Base-by-base conservation (phyloP, 78 protist species). In the Emiliania huxleyi region DNA sequence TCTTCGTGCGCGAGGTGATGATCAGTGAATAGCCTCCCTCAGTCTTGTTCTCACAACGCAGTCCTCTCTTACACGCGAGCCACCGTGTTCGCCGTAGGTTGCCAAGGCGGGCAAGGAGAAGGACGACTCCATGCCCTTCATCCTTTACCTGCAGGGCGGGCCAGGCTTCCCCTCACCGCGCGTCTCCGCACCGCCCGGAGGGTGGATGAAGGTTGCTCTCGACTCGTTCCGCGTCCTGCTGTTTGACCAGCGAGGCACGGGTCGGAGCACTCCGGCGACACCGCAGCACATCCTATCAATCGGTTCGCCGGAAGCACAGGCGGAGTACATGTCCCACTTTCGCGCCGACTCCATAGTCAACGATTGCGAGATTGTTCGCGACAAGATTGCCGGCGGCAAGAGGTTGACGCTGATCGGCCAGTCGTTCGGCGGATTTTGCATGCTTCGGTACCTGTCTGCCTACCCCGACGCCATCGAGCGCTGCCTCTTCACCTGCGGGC, bases 121-220 rank as follows among this genome's bases (percentile, higher is more conserved):
- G 73, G 79, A 33, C 43, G 90, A 25, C 4, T 11, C 2, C 6
- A 8, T 88, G 52, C 91, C 91, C 4, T 12, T 11, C 48, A 37
- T 88, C 29, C 75, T 88, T 33, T 88, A 49, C 46, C 77, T 88
- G 73, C 93, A 90, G 83, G 93, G 93, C 4, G 93, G 93, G 29
- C 93, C 93, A 0, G 93, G 93, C 25, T 91, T 91, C 43, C 87
- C 33, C 26, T 35, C 93, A 6, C 83, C 83, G 12, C 84, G 93
- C 8, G 79, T 77, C 19, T 4, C 33, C 38, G 38, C 87, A 0
- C 83, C 93, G 15, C 43, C 48, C 37, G 23, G 52, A 25, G 84
- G 93, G 22, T 91, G 93, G 93, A 43, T 91, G 87, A 91, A 91
- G 87, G 25, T 38, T 19, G 93, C 93, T 6, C 93, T 91, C 35